Conservation (phyloP, 345 rosid species). For the Punica granatum region DNA sequence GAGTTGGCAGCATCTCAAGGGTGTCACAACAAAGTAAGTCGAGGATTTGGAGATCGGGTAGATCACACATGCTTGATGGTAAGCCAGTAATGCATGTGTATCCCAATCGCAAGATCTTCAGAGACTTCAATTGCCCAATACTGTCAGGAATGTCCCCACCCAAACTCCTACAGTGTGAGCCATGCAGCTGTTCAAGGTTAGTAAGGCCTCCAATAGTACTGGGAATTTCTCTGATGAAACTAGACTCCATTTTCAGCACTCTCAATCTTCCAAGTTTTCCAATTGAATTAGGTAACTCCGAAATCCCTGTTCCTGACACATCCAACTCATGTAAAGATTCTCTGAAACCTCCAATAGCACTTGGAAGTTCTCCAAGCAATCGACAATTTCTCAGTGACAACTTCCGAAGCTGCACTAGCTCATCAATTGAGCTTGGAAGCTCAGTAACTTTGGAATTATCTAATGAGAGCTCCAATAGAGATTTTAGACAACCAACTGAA, state of each 20-base stretch:
- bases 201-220: neutral
- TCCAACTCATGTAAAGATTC: conserved; percentile 1
- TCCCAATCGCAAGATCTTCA: conserved; percentile 1
- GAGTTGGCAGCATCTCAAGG: conserved; percentile 1
- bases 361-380: neutral
- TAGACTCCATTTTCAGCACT: conserved; percentile 3
- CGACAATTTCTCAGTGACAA: conserved; percentile 4
- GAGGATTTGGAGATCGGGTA: neutral
- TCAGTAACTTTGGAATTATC: neutral
- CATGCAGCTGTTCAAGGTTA: conserved; percentile 4
- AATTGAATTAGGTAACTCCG: conserved; percentile 1
- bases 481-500: conserved; percentile 4
- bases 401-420: neutral
- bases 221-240: conserved; percentile 5
- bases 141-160: neutral
- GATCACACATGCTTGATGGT: neutral
- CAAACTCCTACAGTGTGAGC: conserved; percentile 1
- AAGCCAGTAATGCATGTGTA: neutral
- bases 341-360: neutral
- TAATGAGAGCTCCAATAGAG: conserved; percentile 1
- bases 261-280: neutral
- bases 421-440: neutral
- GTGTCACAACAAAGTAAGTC: conserved; percentile 4
- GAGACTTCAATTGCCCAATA: neutral
- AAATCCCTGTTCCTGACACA: conserved; percentile 4